A percentile compares a stretch with the other conserved stretches of the same genome.
These are phyloP conservation scores for Wickerhamomyces xylosicus DNA, from an alignment of 805 yeast species.

Conservation along the genomic window DNA sequence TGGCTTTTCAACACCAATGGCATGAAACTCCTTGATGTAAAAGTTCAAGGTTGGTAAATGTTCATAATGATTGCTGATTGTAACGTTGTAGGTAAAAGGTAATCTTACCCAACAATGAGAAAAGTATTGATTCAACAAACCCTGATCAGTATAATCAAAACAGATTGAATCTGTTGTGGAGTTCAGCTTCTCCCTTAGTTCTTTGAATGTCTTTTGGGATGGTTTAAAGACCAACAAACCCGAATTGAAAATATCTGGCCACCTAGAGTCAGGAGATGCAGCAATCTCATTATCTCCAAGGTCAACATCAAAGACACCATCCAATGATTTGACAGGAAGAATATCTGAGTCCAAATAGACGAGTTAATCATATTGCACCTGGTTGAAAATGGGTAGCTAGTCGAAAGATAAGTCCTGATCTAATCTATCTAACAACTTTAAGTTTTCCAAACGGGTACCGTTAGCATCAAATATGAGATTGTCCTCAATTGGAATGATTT, in stretches of 20 bases:
- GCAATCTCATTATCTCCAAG: conserved; percentile 14
- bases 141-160: conserved; percentile 88
- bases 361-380: conserved; percentile 30
- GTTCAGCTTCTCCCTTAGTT: conserved; percentile 23
- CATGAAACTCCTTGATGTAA: conserved; percentile 44
- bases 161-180: conserved; percentile 19
- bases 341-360: conserved; percentile 60
- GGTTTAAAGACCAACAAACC: conserved; percentile 59
- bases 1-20: conserved; percentile 54
- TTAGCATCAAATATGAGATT: conserved; percentile 5
- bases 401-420: conserved; percentile 39
- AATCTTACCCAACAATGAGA: conserved; percentile 49
- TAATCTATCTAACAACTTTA: conserved; percentile 31
- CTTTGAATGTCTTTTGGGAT: conserved; percentile 25
- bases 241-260: conserved; percentile 78
- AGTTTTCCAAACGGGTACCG: conserved; percentile 16
- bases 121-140: conserved; percentile 65
- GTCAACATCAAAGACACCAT: conserved; percentile 14
- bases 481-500: conserved; percentile 16
- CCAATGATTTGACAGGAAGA: conserved; percentile 28
- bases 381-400: conserved; percentile 38
- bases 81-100: conserved; percentile 78
- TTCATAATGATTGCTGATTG: conserved; percentile 56
- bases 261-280: conserved; percentile 64
- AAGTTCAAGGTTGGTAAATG: conserved; percentile 59